phyloP scores from a whole-genome alignment of 345 rosid genomes.

The Jatropha curcas region DNA sequence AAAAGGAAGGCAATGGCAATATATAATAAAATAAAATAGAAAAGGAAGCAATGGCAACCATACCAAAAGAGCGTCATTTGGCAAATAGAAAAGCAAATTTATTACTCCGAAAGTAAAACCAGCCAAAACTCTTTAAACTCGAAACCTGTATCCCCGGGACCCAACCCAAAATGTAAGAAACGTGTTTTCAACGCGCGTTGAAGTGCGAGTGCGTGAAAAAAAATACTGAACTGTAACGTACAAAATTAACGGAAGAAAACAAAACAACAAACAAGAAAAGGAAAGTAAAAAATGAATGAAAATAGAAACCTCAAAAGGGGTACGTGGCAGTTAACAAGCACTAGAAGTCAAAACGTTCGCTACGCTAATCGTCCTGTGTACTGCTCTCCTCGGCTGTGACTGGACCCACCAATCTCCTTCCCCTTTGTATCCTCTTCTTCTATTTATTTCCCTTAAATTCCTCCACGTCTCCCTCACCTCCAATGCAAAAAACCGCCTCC shows the following conservation, averaged over 20 bases:
- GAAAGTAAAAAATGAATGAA: conserved; percentile 14
- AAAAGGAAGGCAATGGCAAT: too few relatives aligned
- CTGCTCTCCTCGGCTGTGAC: conserved; percentile 29
- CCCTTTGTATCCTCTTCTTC: not conserved
- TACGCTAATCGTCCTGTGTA: conserved; percentile 49
- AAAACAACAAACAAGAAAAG: conserved; percentile 1
- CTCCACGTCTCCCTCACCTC: not conserved
- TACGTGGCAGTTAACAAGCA: conserved; percentile 64
- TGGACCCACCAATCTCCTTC: conserved; percentile 32
- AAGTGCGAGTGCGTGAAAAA: not conserved
- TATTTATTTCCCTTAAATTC: conserved; percentile 18
- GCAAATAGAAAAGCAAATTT: too few relatives aligned
- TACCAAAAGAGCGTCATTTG: too few relatives aligned
- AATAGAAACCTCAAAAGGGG: conserved; percentile 22
- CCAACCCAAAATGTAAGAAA: not conserved
- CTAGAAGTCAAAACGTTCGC: conserved; percentile 56
- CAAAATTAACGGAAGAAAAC: conserved; percentile 3
- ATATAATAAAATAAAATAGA: too few relatives aligned
- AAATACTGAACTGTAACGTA: not conserved
- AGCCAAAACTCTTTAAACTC: too few relatives aligned
- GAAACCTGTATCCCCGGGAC: too few relatives aligned
- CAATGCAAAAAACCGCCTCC: not conserved
- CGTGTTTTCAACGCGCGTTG: not conserved
- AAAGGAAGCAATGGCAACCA: too few relatives aligned
- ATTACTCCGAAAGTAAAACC: too few relatives aligned